These are phyloP conservation scores for Citrus hindsii DNA, from an alignment of 345 rosid genomes.

Conservation along the genomic window DNA sequence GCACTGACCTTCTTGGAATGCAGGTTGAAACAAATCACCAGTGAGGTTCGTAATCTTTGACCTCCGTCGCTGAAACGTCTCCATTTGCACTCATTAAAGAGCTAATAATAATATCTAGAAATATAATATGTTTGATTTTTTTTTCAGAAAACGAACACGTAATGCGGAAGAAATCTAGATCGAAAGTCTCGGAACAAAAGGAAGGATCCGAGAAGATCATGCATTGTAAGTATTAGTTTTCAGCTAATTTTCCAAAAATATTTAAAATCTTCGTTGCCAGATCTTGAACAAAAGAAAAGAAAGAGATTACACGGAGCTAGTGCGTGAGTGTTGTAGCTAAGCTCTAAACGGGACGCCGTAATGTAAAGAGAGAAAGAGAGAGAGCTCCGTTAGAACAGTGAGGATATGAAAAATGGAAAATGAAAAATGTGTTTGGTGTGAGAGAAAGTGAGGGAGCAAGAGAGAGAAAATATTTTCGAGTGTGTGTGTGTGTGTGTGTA, in stretches of 20 bases:
- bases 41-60: constrained; percentile 22
- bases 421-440: not conserved
- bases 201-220: constrained; percentile 26
- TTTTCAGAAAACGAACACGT: not conserved
- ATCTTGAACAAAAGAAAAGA: constrained; percentile 21
- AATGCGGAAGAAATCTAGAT: constrained; percentile 31
- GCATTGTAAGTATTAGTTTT: not conserved
- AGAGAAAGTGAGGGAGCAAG: constrained; percentile 5
- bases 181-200: constrained; percentile 17
- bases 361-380: not conserved
- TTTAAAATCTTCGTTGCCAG: constrained; percentile 4
- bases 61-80: constrained; percentile 38
- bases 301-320: not conserved
- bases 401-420: not conserved
- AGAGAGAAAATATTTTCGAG: constrained; percentile 4
- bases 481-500: constrained; percentile 12
- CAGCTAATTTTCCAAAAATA: not conserved
- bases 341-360: not conserved
- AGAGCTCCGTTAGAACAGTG: not conserved
- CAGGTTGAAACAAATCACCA: constrained; percentile 26
- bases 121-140: not conserved
- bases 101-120: not conserved
- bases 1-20: constrained; percentile 37
- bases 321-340: not conserved
- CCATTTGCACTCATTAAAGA: constrained; percentile 47